Evolutionary conservation across 2,329 filamentous ascomycete genomes (phyloP), one percentile per base, ranked within the genome.

Genomic region (Talaromyces sp.): DNA sequence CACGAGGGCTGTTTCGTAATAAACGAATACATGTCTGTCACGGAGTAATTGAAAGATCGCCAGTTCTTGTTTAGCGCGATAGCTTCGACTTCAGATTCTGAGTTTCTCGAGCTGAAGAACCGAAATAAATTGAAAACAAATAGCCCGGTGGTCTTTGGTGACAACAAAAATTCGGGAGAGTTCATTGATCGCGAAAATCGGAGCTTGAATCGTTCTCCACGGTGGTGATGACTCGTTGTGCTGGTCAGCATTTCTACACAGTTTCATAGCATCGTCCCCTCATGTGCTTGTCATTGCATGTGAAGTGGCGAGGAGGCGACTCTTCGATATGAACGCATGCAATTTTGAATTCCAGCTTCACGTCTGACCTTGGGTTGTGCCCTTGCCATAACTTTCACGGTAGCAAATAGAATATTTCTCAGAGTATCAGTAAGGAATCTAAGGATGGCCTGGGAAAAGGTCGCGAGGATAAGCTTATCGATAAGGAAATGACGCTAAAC

Each of bases 81-180:
- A 31, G 19, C 43, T 24, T 39, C 13, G 5, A 14, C n/a, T 13
- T 16, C n/a, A 6, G 31, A 16, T 61, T 31, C 31, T 24, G 27
- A 19, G 10, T 61, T 37, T 37, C 19, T 24, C 33, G 50, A 13
- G 16, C 31, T 8, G 50, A 27, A 16, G 31, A 37, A 22, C n/a
- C 50, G 6, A 11, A 8, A 35, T 13, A 35, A 52, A 49, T 39
- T 61, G 33, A 37, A 61, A 61, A 50, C 59, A 61, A 61, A 50
- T 13, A 33, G 45, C 33, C 16, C n/a, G 14, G 24, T 24, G 24
- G 24, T 3, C 27, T 14, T 14, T 33, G 45, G 13, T 27, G 10
- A 10, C 14, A 14, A 13, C 22, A n/a, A 31, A 16, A 16, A 35
- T 43, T 84, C 81, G 5, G 84, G 87, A 65, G 73, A 79, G 13